Evolutionary conservation across 73 alveolate genomes (phyloP), one percentile per base, ranked within the genome.

Genomic region (Effrenium voratum): DNA sequence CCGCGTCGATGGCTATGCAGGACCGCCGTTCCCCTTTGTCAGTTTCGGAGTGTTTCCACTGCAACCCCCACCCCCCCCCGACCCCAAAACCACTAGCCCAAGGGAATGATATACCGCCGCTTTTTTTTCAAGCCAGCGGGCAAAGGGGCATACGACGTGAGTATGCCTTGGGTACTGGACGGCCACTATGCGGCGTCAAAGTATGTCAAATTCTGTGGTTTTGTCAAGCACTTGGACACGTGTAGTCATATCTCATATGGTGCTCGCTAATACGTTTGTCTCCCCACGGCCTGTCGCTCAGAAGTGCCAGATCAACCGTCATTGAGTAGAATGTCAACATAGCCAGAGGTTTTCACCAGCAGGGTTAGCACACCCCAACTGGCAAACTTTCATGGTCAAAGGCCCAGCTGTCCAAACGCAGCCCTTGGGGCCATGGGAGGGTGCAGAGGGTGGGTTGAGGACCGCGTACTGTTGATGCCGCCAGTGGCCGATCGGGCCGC

Each of bases 1-100:
- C 96, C 8, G 70, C 96, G 1, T 66, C 87, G 24, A 90, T 90
- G 96, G 59, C 96, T 13, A 90, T 90, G 96, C 96, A 90, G 95
- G 95, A 28, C 32, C 28, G 47, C 30, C 5, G 82, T 5, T 12
- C 22, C 22, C 30, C 30, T 55, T 15, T 12, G 22, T 55, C 30
- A 12, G 12, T 55, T 55, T 12, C 30, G 68, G 22, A 22, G 12
- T 55, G 68, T 12, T 55, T 55, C 22, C 68, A n/a, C n/a, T n/a
- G n/a, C n/a, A n/a, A n/a, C n/a, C n/a, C n/a, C n/a, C n/a, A n/a
- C n/a, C n/a, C n/a, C n/a, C n/a, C n/a, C n/a, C n/a, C n/a, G n/a
- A n/a, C n/a, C n/a, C n/a, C n/a, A n/a, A n/a, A n/a, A n/a, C n/a
- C n/a, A n/a, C n/a, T n/a, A n/a, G n/a, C n/a, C n/a, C n/a, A n/a